Evolutionary conservation across 2,329 filamentous ascomycete genomes (phyloP).

Genomic region (Fusarium mundagurra): DNA sequence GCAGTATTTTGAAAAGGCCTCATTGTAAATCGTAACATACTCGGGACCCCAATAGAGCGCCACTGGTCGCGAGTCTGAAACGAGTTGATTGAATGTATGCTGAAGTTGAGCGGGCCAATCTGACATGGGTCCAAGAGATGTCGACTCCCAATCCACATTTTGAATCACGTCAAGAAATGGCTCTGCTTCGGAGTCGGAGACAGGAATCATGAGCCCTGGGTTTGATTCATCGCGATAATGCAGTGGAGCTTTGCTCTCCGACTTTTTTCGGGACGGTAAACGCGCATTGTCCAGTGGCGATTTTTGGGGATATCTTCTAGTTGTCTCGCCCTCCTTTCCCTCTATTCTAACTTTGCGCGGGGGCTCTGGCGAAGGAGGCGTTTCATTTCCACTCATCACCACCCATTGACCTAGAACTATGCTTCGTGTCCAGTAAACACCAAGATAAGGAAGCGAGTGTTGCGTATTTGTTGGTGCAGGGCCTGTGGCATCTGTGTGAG

Average conservation of each 20-base stretch:
- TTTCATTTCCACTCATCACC: constrained; percentile 53
- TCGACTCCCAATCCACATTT: constrained; percentile 57
- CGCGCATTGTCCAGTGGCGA: constrained; percentile 35
- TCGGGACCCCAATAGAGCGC: constrained; percentile 73
- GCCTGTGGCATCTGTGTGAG: constrained; percentile 2
- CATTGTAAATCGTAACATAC: constrained; percentile 73
- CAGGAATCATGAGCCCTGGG: constrained; percentile 47
- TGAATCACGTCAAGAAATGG: constrained; percentile 54
- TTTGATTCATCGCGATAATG: constrained; percentile 46
- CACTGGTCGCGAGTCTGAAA: constrained; percentile 59
- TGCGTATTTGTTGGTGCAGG: constrained; percentile 25
- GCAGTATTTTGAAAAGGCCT: constrained; percentile 70
- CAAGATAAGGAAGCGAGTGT: constrained; percentile 46
- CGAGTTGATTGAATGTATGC: constrained; percentile 55
- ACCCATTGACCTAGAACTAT: constrained; percentile 49
- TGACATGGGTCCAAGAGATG: constrained; percentile 57
- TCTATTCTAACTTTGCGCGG: constrained; percentile 47
- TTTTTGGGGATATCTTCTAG: constrained; percentile 36
- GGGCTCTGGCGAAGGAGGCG: constrained; percentile 45
- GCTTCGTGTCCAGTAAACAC: constrained; percentile 51
- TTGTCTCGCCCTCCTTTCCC: constrained; percentile 32
- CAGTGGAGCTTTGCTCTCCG: constrained; percentile 41
- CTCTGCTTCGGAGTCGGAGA: constrained; percentile 49
- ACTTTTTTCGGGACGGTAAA: constrained; percentile 33
- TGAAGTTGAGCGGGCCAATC: constrained; percentile 59